Conservation (phyloP, 345 rosid species). For the Aegle marmelos region DNA sequence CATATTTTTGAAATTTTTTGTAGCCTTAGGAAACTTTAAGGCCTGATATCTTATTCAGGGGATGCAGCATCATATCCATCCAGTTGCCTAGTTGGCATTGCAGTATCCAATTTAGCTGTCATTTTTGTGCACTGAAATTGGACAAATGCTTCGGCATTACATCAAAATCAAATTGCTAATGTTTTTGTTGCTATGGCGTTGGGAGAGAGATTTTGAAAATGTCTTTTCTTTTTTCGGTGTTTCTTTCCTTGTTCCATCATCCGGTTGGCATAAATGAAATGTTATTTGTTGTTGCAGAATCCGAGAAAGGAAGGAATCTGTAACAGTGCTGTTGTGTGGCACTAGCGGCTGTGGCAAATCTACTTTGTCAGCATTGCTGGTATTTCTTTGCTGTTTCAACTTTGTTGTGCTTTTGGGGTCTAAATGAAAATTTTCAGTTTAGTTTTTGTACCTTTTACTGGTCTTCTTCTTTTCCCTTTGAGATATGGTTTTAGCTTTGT, state of each 20-base stretch:
- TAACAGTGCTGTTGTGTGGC: slow-evolving; percentile 94
- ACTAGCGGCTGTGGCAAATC: slow-evolving; percentile 99
- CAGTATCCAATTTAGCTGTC: not conserved
- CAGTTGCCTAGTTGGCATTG: not conserved
- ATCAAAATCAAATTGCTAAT: not conserved
- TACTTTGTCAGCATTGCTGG: slow-evolving; percentile 98
- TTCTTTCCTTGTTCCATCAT: not conserved
- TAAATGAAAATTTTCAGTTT: not conserved
- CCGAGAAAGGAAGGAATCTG: slow-evolving; percentile 96
- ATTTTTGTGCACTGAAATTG: not conserved
- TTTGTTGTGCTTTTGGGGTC: slow-evolving; percentile 6
- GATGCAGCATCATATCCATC: not conserved
- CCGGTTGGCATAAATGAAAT: not conserved
- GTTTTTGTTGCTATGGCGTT: not conserved
- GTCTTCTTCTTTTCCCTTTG: not conserved
- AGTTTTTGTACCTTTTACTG: not conserved
- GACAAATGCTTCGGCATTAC: not conserved
- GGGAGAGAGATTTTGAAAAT: not conserved
- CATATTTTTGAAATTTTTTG: not conserved
- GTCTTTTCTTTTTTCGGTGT: not conserved
- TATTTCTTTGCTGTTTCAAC: slow-evolving; percentile 29
- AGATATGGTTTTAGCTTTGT: not conserved
- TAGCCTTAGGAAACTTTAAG: not conserved
- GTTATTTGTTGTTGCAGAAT: slow-evolving; percentile 56
- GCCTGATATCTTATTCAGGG: not conserved